These are phyloP conservation scores for Quercus ilex DNA, from an alignment of 306 rosid genomes.

Conservation along the genomic window DNA sequence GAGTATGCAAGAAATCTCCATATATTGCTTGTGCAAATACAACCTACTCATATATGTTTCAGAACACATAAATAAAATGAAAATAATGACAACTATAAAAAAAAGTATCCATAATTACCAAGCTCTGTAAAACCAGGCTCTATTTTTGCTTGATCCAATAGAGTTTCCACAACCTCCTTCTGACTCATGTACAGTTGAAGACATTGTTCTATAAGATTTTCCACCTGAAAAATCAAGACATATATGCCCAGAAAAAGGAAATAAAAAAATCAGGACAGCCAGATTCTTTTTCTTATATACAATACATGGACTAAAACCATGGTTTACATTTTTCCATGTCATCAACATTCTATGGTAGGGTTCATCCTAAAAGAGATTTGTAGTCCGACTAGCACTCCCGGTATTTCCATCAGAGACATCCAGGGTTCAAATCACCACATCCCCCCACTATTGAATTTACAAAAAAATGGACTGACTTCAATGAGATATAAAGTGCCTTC, in stretches of 20 bases:
- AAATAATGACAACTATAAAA: not conserved
- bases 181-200: slow-evolving; percentile 87
- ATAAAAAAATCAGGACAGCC: not conserved
- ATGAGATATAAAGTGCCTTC: no score
- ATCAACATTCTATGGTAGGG: no score
- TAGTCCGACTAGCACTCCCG: no score
- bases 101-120: slow-evolving; percentile 45
- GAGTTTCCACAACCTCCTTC: slow-evolving; percentile 73
- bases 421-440: no score
- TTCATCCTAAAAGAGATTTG: no score
- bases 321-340: no score
- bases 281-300: not conserved
- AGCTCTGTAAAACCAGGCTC: slow-evolving; percentile 92
- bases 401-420: no score
- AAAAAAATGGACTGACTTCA: no score
- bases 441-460: no score
- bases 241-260: not conserved
- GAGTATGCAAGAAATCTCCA: no score
- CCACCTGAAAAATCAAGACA: slow-evolving; percentile 51
- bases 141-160: slow-evolving; percentile 71
- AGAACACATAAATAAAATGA: not conserved
- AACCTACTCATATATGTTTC: not conserved
- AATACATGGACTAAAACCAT: not conserved
- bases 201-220: slow-evolving; percentile 85
- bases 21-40: not conserved